phyloP scores from a whole-genome alignment of 345 rosid genomes.

The Citrus medica region DNA sequence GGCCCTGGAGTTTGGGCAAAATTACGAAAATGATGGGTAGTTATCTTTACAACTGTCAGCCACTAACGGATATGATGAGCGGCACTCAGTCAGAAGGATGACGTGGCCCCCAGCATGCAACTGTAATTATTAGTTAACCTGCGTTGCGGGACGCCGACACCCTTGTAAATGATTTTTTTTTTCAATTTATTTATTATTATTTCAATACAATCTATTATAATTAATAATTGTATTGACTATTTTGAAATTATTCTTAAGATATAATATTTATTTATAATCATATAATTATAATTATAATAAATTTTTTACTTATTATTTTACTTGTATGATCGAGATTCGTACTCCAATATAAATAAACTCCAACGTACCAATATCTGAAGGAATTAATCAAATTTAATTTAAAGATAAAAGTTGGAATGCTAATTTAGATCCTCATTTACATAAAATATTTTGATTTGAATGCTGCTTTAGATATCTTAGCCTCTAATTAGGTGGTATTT shows the following conservation, averaged over 20 bases:
- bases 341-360: accelerated
- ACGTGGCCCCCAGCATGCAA: neutral
- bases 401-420: too few species aligned
- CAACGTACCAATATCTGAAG: accelerated
- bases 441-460: neutral
- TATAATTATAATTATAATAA: too few species aligned
- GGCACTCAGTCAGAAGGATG: neutral
- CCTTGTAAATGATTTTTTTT: neutral
- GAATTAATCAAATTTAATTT: too few species aligned
- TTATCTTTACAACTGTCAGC: conserved; percentile 2
- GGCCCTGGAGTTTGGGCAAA: neutral
- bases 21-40: conserved; percentile 1
- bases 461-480: neutral
- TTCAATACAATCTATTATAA: too few species aligned
- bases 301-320: too few species aligned
- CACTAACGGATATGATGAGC: conserved; percentile 4
- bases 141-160: neutral
- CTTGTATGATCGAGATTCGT: accelerated
- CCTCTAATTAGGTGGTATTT: neutral
- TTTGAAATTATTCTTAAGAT: too few species aligned
- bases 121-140: neutral
- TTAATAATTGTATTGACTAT: too few species aligned
- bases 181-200: neutral
- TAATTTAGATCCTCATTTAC: too few species aligned
- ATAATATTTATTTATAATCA: too few species aligned